phyloP scores from a whole-genome alignment of 139 green algal species.

The Chlorella sp. region DNA sequence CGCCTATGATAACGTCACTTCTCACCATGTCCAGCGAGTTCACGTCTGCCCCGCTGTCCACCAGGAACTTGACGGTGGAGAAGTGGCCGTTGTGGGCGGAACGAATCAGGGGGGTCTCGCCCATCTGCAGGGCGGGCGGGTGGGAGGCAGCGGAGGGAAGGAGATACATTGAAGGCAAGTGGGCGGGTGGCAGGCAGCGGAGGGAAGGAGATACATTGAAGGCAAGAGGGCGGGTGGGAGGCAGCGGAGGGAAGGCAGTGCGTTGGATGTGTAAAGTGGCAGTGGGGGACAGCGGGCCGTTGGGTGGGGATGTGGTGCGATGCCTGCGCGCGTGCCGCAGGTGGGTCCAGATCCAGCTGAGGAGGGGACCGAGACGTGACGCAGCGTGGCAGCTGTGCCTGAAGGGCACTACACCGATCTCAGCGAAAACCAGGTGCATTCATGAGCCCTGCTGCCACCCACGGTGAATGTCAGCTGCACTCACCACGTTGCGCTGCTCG shows the following conservation, averaged over 20 bases:
- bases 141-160: background rate
- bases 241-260: background rate
- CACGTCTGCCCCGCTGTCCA: slow-evolving; percentile 78
- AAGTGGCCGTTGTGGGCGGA: slow-evolving; percentile 93
- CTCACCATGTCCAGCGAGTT: slow-evolving; percentile 82
- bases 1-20: too few relatives aligned
- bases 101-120: slow-evolving; percentile 86
- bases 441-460: too few relatives aligned
- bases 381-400: too few relatives aligned
- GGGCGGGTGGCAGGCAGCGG: background rate
- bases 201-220: too few relatives aligned
- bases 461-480: background rate
- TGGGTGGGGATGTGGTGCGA: too few relatives aligned
- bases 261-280: too few relatives aligned
- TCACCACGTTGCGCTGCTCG: slow-evolving; percentile 91
- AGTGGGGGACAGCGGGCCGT: slow-evolving; percentile 7
- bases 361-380: too few relatives aligned
- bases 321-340: too few relatives aligned
- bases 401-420: too few relatives aligned
- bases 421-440: too few relatives aligned
- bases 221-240: background rate
- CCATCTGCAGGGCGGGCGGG: slow-evolving; percentile 71
- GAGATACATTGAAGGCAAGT: too few relatives aligned
- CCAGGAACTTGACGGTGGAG: slow-evolving; percentile 77
- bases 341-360: too few relatives aligned